A percentile compares a stretch with the other conserved stretches of the same genome.
phyloP scores from a whole-genome alignment of 768 basidiomycete species.

The Pleurotus cornucopiae region DNA sequence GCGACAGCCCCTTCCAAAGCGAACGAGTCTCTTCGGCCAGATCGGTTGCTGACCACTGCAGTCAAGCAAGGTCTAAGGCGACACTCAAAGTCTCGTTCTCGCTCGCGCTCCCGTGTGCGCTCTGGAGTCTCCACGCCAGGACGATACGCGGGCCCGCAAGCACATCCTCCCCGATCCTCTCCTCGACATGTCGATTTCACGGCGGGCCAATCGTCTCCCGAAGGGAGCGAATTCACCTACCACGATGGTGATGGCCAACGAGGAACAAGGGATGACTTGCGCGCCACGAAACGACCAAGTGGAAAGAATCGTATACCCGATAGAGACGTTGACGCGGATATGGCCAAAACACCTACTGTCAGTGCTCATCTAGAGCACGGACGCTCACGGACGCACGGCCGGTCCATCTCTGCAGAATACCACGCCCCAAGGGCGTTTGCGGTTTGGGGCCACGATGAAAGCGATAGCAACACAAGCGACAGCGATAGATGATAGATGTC shows the following conservation, averaged over 20 bases:
- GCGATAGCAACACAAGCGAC: conserved; percentile 80
- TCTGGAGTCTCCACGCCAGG: conserved; percentile 66
- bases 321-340: conserved; percentile 52
- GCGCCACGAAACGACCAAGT: conserved; percentile 27
- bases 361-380: conserved; percentile 26
- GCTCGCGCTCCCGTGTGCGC: conserved; percentile 34
- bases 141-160: conserved; percentile 49
- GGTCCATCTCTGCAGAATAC: conserved; percentile 35
- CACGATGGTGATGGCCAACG: conserved; percentile 28
- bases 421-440: conserved; percentile 63
- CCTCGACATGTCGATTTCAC: conserved; percentile 52
- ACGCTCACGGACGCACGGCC: conserved; percentile 23
- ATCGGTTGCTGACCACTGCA: conserved; percentile 23
- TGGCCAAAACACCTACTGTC: conserved; percentile 58
- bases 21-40: conserved; percentile 21
- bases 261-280: conserved; percentile 29
- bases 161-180: conserved; percentile 41
- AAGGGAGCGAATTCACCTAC: conserved; percentile 35
- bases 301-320: conserved; percentile 59
- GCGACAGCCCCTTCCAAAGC: conserved; percentile 23
- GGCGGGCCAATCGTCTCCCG: conserved; percentile 16
- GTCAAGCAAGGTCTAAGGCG: conserved; percentile 19
- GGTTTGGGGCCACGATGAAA: conserved; percentile 86
- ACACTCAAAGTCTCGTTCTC: conserved; percentile 40
- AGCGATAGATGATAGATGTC: conserved; percentile 32